A percentile compares a stretch with the other conserved stretches of the same genome.
phyloP scores from a whole-genome alignment of 129 eudicot species.

The Flaveria bidentis region DNA sequence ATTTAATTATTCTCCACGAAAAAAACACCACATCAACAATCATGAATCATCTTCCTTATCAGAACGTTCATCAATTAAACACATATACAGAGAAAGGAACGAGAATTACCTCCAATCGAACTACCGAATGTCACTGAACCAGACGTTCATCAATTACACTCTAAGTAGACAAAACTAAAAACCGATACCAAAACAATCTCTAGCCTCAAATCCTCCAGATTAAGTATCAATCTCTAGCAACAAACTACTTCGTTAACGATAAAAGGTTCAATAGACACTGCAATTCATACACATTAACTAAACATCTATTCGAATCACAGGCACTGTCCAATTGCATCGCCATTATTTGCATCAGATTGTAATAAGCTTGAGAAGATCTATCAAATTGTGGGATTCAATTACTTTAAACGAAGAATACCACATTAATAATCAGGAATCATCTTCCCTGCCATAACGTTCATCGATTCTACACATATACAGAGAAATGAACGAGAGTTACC shows the following conservation, averaged over 20 bases:
- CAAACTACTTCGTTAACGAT: not conserved
- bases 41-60: conserved; percentile 7
- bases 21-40: conserved; percentile 8
- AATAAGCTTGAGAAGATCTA: not conserved
- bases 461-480: not conserved
- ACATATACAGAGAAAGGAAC: not conserved
- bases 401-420: conserved; percentile 2
- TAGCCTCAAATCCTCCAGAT: conserved; percentile 19
- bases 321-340: not conserved
- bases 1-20: conserved; percentile 11
- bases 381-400: conserved; percentile 9
- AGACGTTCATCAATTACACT: conserved; percentile 11
- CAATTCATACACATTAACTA: conserved; percentile 23
- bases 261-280: conserved; percentile 7
- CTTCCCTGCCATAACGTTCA: conserved; percentile 17
- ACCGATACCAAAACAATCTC: not conserved
- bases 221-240: not conserved
- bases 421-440: conserved; percentile 12
- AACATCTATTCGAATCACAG: not conserved
- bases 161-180: not conserved
- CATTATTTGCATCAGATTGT: not conserved
- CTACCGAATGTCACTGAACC: not conserved
- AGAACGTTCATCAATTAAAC: conserved; percentile 13
- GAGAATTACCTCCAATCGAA: conserved; percentile 22
- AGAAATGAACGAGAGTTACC: conserved; percentile 12